These are phyloP conservation scores for Penicillium lagena DNA, from an alignment of 495 filamentous ascomycete genomes.

Conservation along the genomic window DNA sequence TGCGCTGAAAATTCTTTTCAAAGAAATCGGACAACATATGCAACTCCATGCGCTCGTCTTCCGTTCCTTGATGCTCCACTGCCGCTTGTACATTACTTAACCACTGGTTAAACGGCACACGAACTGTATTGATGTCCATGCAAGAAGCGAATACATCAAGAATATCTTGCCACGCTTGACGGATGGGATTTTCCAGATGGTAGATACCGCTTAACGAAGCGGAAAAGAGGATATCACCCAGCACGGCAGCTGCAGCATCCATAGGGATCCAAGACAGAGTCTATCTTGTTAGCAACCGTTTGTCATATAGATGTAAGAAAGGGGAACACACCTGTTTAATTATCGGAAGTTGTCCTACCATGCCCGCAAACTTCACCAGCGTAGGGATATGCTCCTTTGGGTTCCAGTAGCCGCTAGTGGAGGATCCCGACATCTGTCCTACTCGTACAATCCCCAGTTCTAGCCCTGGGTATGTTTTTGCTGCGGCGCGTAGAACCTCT, in stretches of 20 bases:
- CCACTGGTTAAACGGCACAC: neutral
- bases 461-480: conserved; percentile 1
- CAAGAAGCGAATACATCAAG: neutral
- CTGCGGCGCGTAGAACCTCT: conserved; percentile 30
- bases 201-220: conserved; percentile 24
- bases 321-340: no score
- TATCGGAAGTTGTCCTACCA: no score
- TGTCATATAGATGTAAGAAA: no score
- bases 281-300: neutral
- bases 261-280: conserved; percentile 36
- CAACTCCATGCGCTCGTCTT: no score
- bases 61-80: no score
- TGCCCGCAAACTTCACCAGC: conserved; percentile 34
- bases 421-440: conserved; percentile 47
- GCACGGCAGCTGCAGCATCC: conserved; percentile 26
- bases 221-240: conserved; percentile 23
- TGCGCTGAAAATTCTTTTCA: no score
- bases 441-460: conserved; percentile 25
- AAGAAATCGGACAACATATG: neutral
- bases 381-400: conserved; percentile 42
- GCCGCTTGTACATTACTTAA: neutral
- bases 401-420: conserved; percentile 49
- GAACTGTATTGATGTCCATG: neutral
- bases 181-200: conserved; percentile 44
- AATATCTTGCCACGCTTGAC: conserved; percentile 36